Evolutionary conservation across 257 asterid genomes (phyloP).

Genomic region (Gentiana macrophylla): DNA sequence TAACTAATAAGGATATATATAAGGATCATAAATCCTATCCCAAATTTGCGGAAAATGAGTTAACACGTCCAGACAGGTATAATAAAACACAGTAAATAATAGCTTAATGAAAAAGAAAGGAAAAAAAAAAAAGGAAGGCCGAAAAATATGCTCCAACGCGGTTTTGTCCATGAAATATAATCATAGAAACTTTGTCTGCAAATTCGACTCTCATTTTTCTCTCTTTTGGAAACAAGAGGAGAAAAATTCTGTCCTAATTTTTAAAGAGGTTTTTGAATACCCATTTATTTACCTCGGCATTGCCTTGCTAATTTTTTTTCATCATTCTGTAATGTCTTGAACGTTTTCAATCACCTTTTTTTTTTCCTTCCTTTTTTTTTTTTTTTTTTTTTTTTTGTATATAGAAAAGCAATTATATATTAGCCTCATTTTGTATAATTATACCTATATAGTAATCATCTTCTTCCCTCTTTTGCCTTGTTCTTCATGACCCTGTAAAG

Average conservation of each 20-base stretch:
- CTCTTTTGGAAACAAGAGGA: conserved; percentile 35
- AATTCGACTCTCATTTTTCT: conserved; percentile 35
- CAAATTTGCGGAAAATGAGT: background rate
- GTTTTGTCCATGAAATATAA: conserved; percentile 22
- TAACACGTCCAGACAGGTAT: background rate
- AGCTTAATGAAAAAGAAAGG: background rate
- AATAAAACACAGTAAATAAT: too few species aligned
- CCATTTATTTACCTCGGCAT: conserved; percentile 18
- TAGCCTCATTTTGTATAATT: conserved; percentile 1
- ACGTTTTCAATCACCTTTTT: background rate
- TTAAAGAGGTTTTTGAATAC: conserved; percentile 14
- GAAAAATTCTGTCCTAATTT: conserved; percentile 51
- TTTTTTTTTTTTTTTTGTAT: background rate
- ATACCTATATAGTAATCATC: background rate
- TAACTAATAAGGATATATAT: background rate
- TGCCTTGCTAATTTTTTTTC: conserved; percentile 16
- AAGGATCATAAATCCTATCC: background rate
- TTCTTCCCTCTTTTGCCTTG: background rate
- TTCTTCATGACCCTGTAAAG: background rate
- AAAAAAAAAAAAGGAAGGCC: background rate
- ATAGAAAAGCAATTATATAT: background rate
- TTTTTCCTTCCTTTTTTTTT: background rate
- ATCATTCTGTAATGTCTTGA: conserved; percentile 13
- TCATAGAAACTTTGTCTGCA: conserved; percentile 6
- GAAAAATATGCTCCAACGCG: conserved; percentile 17